Base-by-base conservation (phyloP, 345 rosid genomes). In the Ceriops decandra region DNA sequence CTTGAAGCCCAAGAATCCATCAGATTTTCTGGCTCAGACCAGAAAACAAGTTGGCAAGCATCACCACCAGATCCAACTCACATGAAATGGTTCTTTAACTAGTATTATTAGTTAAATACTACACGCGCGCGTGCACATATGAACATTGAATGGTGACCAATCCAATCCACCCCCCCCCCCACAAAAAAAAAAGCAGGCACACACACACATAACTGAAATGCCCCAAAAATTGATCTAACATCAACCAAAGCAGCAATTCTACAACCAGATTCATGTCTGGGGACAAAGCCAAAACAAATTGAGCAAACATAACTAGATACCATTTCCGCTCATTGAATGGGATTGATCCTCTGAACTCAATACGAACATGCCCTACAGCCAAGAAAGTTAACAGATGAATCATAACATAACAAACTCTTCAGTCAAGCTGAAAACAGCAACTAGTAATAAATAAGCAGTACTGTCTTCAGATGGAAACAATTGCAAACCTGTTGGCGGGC, bases 251-350 rank as follows among this genome's bases (percentile, higher is more conserved):
- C 28, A 54, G 6, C 16, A 61, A 35, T 57, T 73, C 63, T 26
- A 57, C 28, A 65, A 36, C 33, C 47, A 1, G 54, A 21, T 42
- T 42, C 49, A 42, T 6, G 49, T 28, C 57, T 13, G 31, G 52
- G 4, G 30, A 30, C 19, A 68, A 31, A 17, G 24, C 26, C 27
- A 60, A 24, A 24, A 35, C 30, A 24, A 38, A 62, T 21, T 21
- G 59, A 28, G 63, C 27, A 69, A 52, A 2, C 5, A 42, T 27
- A 36, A 62, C 49, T 54, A 49, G 24, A 66, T 82, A 92, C 98
- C 96, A 76, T 93, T 91, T 79, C 97, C 98, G 72, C 93, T 83
- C 83, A 84, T 85, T 63, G 98, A 85, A 81, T 89, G 93, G 35
- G 95, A 79, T 76, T 88, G 96, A 62, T 90, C 95, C 70, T 97